A percentile compares a stretch with the other conserved stretches of the same genome.
These are phyloP conservation scores for Calendula officinalis DNA, from an alignment of 129 eudicot species.

Conservation along the genomic window DNA sequence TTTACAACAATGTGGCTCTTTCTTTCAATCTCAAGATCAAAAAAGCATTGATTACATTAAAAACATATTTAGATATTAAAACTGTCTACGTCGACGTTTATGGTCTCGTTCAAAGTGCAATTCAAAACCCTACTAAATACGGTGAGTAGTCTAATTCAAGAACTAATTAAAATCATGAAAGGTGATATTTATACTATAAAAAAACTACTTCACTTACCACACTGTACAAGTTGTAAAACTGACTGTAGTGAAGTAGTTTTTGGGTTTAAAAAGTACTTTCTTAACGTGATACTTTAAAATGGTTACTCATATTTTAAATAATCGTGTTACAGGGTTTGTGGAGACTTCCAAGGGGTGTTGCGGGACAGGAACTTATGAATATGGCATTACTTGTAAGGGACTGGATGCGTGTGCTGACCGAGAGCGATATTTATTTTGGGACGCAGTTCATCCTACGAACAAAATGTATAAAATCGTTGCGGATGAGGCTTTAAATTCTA, in stretches of 20 bases:
- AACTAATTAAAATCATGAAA: neutral
- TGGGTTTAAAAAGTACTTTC: no score
- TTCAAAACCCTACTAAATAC: conserved; percentile 46
- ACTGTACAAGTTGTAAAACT: neutral
- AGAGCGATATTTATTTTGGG: conserved; percentile 56
- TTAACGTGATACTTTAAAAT: neutral
- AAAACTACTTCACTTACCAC: no score
- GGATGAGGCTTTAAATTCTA: conserved; percentile 36
- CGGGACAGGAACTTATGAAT: conserved; percentile 57
- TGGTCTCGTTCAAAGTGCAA: conserved; percentile 32
- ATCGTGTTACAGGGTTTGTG: conserved; percentile 38
- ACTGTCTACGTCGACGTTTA: conserved; percentile 41
- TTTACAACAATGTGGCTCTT: conserved; percentile 44
- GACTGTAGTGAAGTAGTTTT: no score
- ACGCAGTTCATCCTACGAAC: conserved; percentile 61
- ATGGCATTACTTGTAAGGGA: conserved; percentile 53
- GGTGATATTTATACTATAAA: neutral
- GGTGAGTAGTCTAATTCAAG: conserved; percentile 32
- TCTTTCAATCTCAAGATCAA: conserved; percentile 43
- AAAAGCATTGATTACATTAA: conserved; percentile 16
- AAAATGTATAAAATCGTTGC: conserved; percentile 52
- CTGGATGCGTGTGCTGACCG: conserved; percentile 46
- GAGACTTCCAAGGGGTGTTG: conserved; percentile 68
- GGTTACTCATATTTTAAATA: neutral
- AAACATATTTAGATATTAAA: conserved; percentile 28